phyloP scores from a whole-genome alignment of 208 protist genomes.

The Leishmania turanica region DNA sequence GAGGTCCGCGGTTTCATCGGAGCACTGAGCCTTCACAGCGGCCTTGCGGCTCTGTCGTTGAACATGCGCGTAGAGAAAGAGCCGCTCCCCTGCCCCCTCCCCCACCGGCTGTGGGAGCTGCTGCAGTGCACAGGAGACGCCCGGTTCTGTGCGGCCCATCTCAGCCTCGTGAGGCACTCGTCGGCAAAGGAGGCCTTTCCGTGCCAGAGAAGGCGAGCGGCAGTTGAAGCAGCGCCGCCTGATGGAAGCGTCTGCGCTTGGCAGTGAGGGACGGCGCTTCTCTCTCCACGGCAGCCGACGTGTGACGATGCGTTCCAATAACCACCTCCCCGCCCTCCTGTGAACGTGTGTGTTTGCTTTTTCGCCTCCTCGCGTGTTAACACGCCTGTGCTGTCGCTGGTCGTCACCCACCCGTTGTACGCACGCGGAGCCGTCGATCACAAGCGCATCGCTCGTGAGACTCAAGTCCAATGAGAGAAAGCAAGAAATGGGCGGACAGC shows the following conservation, averaged over 20 bases:
- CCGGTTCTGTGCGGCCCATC: background rate
- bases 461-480: background rate
- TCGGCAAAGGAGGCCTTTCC: background rate
- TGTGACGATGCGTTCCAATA: background rate
- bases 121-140: background rate
- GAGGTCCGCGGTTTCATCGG: background rate
- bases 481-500: background rate
- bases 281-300: background rate
- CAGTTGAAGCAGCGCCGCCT: background rate
- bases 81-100: constrained; percentile 1
- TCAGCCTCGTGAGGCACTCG: too few relatives aligned
- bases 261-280: background rate
- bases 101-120: too few relatives aligned
- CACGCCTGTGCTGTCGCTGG: background rate
- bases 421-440: background rate
- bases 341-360: background rate
- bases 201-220: background rate
- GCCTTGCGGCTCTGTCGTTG: background rate
- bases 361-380: background rate
- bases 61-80: constrained; percentile 12
- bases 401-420: background rate
- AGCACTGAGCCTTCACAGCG: background rate
- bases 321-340: background rate
- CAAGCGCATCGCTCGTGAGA: background rate
- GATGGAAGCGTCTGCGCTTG: background rate